Conservation (phyloP, 2,329 filamentous ascomycete species). For the Fusarium tuaranense region DNA sequence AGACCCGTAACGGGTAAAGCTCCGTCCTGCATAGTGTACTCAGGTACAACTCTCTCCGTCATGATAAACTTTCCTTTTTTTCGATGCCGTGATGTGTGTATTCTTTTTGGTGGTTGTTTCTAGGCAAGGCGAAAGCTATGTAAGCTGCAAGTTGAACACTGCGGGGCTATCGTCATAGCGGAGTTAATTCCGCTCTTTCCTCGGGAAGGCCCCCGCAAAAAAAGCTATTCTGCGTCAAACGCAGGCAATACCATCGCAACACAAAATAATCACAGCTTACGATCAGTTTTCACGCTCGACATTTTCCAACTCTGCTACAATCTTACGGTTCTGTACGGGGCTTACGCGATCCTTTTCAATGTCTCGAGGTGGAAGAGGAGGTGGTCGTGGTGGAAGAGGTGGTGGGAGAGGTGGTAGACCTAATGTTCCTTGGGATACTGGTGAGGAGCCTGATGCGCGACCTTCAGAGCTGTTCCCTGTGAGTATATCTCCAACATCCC, state of each 20-base stretch:
- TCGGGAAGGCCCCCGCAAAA: slow-evolving; percentile 34
- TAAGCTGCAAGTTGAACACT: slow-evolving; percentile 20
- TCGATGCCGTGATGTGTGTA: background rate
- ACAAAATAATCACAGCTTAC: background rate
- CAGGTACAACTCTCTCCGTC: slow-evolving; percentile 50
- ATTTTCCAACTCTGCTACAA: background rate
- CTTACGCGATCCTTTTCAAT: slow-evolving; percentile 47
- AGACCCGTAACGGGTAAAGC: slow-evolving; percentile 60
- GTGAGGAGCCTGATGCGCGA: slow-evolving; percentile 66
- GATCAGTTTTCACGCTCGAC: background rate
- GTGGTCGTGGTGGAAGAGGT: slow-evolving; percentile 63
- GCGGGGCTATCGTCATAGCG: slow-evolving; percentile 33
- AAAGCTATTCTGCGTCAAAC: slow-evolving; percentile 30
- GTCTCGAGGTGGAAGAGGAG: slow-evolving; percentile 66
- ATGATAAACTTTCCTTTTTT: slow-evolving; percentile 29
- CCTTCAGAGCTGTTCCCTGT: slow-evolving; percentile 72
- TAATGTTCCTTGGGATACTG: slow-evolving; percentile 63
- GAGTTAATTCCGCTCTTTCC: slow-evolving; percentile 36
- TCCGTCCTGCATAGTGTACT: slow-evolving; percentile 54
- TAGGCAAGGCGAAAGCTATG: background rate
- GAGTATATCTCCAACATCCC: slow-evolving; percentile 30
- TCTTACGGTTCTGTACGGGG: background rate
- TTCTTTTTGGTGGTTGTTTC: background rate
- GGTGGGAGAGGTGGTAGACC: slow-evolving; percentile 60
- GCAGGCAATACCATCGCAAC: slow-evolving; percentile 1